Percentiles rank a stretch among this genome's conserved stretches.
Evolutionary conservation across 1,284 basidiomycete species (phyloP).

Genomic region (Cutaneotrichosporon spelunceum): DNA sequence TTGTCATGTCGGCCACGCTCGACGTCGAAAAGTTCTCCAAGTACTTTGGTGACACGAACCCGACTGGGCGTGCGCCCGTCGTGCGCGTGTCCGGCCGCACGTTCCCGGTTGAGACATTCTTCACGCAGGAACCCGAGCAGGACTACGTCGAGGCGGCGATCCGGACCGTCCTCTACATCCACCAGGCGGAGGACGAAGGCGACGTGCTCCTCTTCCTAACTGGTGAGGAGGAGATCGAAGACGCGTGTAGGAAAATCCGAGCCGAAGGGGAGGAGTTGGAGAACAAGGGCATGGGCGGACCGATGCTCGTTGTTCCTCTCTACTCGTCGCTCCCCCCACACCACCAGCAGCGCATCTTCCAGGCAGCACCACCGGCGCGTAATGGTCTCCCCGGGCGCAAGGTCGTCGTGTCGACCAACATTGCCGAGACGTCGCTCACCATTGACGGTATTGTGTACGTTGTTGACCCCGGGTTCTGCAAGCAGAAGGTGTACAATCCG

Average conservation of each 20-base stretch:
- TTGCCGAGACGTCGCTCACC: conserved; percentile 95
- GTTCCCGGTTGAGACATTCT: conserved; percentile 92
- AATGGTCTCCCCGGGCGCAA: conserved; percentile 84
- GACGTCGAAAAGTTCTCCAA: conserved; percentile 96
- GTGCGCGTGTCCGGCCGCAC: conserved; percentile 96
- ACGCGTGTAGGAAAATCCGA: conserved; percentile 90
- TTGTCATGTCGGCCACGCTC: conserved; percentile 97
- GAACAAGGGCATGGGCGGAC: conserved; percentile 72
- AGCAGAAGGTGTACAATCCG: conserved; percentile 96
- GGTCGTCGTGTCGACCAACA: conserved; percentile 93
- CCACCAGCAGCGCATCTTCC: conserved; percentile 95
- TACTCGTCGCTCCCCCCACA: conserved; percentile 90
- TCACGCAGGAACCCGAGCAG: conserved; percentile 90
- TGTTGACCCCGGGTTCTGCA: conserved; percentile 95
- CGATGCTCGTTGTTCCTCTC: conserved; percentile 81
- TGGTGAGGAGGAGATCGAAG: conserved; percentile 98
- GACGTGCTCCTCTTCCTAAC: conserved; percentile 94
- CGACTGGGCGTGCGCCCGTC: conserved; percentile 65
- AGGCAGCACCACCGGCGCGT: conserved; percentile 62
- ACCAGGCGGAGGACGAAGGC: conserved; percentile 89
- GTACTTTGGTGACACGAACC: conserved; percentile 71
- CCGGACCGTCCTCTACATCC: conserved; percentile 94
- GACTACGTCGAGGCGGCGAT: conserved; percentile 98
- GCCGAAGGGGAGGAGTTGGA: conserved; percentile 77
- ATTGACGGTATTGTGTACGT: conserved; percentile 99